Evolutionary conservation across 2,329 filamentous ascomycete genomes (phyloP), one percentile per base, ranked within the genome.

Genomic region (Tolypocladium cylindrosporum): DNA sequence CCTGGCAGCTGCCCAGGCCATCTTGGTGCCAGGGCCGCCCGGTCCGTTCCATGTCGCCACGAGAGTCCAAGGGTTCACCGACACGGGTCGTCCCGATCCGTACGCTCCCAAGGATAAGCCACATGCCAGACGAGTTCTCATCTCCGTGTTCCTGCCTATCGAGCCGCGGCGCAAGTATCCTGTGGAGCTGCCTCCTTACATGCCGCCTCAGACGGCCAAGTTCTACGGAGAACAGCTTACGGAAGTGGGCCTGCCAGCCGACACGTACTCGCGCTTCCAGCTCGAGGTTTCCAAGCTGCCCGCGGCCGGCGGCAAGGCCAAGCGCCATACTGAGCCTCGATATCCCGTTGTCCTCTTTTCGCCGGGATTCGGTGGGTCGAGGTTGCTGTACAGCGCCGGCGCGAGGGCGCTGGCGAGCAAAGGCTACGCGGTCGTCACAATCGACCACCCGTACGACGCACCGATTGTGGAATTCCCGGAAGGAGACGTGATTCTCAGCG

Each of bases 381-480:
- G 77, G 4, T 60, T 74, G 5, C 56, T 75, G 21, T 76, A 78
- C 60, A 69, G 67, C 5, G 73, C 68, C 13, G 66, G 73, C 36
- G 73, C 75, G 1, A 68, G 70, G 19, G 69, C 74, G 37, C 65
- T 81, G n/a, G 75, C 76, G 16, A 75, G 74, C 21, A 67, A 72
- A 4, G 77, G 77, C 3, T 75, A 73, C 58, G 67, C 71, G 7
- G 74, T 80, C 16, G 66, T 78, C 14, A 68, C 76, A 0, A 66
- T 80, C 40, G 78, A 80, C 60, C 77, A 80, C 55, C 71, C 77
- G 0, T 71, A 76, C 58, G 77, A 79, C 54, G 66, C 72, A 1
- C 59, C 65, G 8, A 66, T 75, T 34, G 70, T 79, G 19, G 71
- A 77, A 55, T 78, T 74, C 50, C 73, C 74, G 2, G 68, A 77